A percentile compares a stretch with the other conserved stretches of the same genome.
Conservation (phyloP, 129 eudicot species). For the Chrysanthemum seticuspe region DNA sequence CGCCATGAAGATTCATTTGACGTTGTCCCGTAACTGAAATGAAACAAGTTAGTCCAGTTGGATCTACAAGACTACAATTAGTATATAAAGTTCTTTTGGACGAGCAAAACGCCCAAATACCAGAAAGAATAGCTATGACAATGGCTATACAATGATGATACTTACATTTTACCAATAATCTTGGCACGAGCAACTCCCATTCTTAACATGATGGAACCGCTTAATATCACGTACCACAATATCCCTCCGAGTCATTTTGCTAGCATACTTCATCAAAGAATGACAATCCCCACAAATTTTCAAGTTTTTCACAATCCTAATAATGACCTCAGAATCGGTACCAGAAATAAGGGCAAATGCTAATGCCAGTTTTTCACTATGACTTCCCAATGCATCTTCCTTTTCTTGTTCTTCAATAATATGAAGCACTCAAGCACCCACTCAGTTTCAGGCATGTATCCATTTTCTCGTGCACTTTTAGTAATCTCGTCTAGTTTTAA, state of each 20-base stretch:
- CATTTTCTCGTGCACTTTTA: conserved; percentile 46
- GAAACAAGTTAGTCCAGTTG: too few species aligned
- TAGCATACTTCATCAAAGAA: conserved; percentile 53
- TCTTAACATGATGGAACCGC: conserved; percentile 55
- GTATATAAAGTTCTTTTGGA: too few species aligned
- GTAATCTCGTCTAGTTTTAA: conserved; percentile 44
- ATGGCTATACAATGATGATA: too few species aligned
- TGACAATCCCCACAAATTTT: conserved; percentile 59
- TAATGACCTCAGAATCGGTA: conserved; percentile 26
- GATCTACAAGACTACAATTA: too few species aligned
- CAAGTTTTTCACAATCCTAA: conserved; percentile 59
- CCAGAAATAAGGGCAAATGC: conserved; percentile 51
- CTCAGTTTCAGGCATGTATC: conserved; percentile 60
- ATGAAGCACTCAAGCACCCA: conserved; percentile 67
- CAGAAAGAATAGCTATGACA: too few species aligned
- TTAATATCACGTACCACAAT: conserved; percentile 53
- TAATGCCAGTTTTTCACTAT: conserved; percentile 58
- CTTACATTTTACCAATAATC: conserved; percentile 44
- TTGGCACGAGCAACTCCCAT: conserved; percentile 52
- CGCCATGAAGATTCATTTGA: too few species aligned
- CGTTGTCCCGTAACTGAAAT: too few species aligned
- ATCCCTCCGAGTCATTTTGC: conserved; percentile 46
- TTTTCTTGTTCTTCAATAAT: conserved; percentile 61
- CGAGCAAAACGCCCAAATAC: too few species aligned
- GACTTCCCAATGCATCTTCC: conserved; percentile 59